A percentile compares a stretch with the other conserved stretches of the same genome.
phyloP scores from a whole-genome alignment of 495 filamentous ascomycete species.

The Halenospora varia region DNA sequence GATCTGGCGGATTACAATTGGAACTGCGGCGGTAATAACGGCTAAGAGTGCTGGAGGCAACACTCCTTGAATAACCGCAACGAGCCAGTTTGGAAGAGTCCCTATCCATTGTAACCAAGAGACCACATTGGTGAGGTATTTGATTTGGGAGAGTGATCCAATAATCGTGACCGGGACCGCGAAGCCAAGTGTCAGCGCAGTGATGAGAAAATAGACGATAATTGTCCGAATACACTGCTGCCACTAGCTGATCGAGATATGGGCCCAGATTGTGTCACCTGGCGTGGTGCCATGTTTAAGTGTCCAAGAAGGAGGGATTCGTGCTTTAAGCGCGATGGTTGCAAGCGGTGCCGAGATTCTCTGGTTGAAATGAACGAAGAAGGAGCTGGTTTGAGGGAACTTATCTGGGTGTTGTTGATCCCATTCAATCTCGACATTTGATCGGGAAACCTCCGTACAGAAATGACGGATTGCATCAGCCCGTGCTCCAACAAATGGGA shows the following conservation, averaged over 20 bases:
- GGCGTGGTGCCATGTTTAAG: conserved; percentile 34
- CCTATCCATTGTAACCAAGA: conserved; percentile 58
- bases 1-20: conserved; percentile 50
- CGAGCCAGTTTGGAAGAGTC: conserved; percentile 48
- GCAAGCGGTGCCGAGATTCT: conserved; percentile 70
- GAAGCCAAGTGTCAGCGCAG: conserved; percentile 60
- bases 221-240: conserved; percentile 61
- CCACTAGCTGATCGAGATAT: conserved; percentile 58
- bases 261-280: conserved; percentile 65
- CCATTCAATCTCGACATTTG: conserved; percentile 71
- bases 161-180: conserved; percentile 70
- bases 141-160: conserved; percentile 61
- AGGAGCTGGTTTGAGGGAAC: conserved; percentile 74
- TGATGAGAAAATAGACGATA: conserved; percentile 52
- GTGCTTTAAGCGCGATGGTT: conserved; percentile 43
- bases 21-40: conserved; percentile 61
- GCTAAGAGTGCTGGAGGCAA: conserved; percentile 60
- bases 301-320: conserved; percentile 11
- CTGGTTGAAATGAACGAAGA: conserved; percentile 81
- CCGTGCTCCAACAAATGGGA: conserved; percentile 66
- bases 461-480: conserved; percentile 74
- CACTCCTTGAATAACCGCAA: conserved; percentile 65
- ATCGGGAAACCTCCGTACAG: conserved; percentile 62
- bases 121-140: conserved; percentile 47
- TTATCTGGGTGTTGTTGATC: conserved; percentile 66